These are phyloP conservation scores for Balamuthia mandrillaris DNA, from an alignment of 208 protist genomes.

Conservation along the genomic window DNA sequence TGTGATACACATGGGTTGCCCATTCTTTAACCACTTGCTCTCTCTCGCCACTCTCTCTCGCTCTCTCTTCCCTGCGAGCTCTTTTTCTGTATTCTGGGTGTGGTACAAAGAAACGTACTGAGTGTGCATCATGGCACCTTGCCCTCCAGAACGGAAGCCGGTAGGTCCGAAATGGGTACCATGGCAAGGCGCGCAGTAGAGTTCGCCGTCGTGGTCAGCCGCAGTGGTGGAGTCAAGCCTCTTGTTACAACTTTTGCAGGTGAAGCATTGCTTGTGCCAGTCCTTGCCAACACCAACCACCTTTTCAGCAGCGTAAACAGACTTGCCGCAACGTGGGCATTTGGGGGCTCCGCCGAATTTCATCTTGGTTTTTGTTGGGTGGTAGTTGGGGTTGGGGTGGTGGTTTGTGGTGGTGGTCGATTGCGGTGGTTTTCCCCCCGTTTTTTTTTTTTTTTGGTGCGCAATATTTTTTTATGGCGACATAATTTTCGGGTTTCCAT, in stretches of 20 bases:
- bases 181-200: constrained; percentile 28
- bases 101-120: too few species aligned
- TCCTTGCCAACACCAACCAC: background rate
- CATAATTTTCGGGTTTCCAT: too few species aligned
- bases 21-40: background rate
- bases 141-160: background rate
- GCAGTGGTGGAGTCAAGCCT: background rate
- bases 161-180: background rate
- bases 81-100: too few species aligned
- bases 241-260: background rate
- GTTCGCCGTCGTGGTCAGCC: background rate
- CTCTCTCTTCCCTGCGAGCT: background rate
- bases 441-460: too few species aligned
- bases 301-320: constrained; percentile 7
- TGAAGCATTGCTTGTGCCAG: constrained; percentile 26
- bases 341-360: background rate
- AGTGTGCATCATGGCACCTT: background rate
- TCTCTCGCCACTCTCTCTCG: background rate
- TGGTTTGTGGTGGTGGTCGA: too few species aligned
- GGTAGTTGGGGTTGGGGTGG: too few species aligned
- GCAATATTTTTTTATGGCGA: too few species aligned
- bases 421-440: too few species aligned
- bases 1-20: too few species aligned
- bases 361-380: too few species aligned
- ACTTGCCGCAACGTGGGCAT: constrained; percentile 25